Conservation (phyloP, 805 yeast genomes). For the Dipodascus albidus region DNA sequence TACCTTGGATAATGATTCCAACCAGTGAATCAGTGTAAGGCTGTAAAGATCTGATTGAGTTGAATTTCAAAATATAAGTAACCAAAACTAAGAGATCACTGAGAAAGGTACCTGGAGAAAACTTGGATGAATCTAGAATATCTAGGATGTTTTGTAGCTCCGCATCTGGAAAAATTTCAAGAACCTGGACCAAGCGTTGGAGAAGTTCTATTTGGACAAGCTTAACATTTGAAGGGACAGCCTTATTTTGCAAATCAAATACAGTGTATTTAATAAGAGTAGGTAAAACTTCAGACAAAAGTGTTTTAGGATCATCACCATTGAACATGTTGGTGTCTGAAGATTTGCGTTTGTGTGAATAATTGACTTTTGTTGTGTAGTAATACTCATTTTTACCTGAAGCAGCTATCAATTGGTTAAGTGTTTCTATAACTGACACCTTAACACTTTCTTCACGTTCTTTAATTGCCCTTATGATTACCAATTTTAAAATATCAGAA, state of each 20-base stretch:
- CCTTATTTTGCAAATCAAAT: conserved; percentile 8
- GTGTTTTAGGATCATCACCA: conserved; percentile 4
- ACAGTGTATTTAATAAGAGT: conserved; percentile 6
- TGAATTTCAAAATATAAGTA: conserved; percentile 7
- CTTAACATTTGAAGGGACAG: conserved; percentile 3
- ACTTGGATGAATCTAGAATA: conserved; percentile 1
- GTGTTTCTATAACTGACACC: conserved; percentile 35
- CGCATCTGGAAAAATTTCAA: conserved; percentile 4
- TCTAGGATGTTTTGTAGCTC: conserved; percentile 5
- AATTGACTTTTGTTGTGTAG: conserved; percentile 11
- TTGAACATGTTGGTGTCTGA: conserved; percentile 18
- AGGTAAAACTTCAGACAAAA: neutral
- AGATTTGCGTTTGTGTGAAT: conserved; percentile 13
- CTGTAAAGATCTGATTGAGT: conserved; percentile 4
- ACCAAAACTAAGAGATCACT: conserved; percentile 11
- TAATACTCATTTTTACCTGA: conserved; percentile 33
- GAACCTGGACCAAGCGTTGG: conserved; percentile 5
- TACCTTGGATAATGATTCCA: conserved; percentile 23
- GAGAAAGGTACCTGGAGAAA: conserved; percentile 1
- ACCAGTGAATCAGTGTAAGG: conserved; percentile 14
- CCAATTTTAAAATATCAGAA: conserved; percentile 27
- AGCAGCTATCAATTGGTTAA: conserved; percentile 30
- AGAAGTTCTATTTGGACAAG: conserved; percentile 7
- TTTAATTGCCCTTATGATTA: conserved; percentile 29
- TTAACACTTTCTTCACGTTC: conserved; percentile 36